phyloP scores from a whole-genome alignment of 1,284 basidiomycete species.

The Meira miltonrushii region DNA sequence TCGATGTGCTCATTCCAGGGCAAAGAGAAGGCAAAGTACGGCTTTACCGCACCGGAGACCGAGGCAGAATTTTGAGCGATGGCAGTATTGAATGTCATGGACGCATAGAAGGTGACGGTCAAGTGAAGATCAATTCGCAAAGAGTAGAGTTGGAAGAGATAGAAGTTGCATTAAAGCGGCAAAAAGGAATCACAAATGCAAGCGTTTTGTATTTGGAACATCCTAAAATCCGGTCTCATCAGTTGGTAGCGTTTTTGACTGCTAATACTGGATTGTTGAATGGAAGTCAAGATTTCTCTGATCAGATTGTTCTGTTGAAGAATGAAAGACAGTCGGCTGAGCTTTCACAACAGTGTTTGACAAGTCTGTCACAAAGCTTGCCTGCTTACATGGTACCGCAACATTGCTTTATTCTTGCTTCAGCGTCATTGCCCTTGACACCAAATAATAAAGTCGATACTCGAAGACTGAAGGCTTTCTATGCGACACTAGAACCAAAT shows the following conservation, averaged over 20 bases:
- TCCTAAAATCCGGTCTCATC: constrained; percentile 30
- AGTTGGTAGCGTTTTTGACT: constrained; percentile 44
- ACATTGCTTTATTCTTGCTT: constrained; percentile 28
- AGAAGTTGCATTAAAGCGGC: constrained; percentile 26
- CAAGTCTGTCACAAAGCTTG: constrained; percentile 26
- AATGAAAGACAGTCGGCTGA: no score
- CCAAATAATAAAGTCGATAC: constrained; percentile 49
- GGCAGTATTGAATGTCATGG: constrained; percentile 45
- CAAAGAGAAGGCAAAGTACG: constrained; percentile 23
- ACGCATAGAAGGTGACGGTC: constrained; percentile 35
- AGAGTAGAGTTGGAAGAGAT: constrained; percentile 51
- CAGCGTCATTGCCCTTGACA: constrained; percentile 34
- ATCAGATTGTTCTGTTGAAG: not conserved
- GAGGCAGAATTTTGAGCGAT: constrained; percentile 42
- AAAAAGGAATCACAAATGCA: constrained; percentile 28
- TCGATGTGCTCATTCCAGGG: constrained; percentile 17
- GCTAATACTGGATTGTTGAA: not conserved
- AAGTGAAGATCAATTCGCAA: constrained; percentile 51
- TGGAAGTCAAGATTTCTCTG: not conserved
- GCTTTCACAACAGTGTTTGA: not conserved
- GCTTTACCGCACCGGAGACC: constrained; percentile 49
- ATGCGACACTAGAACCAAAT: constrained; percentile 15
- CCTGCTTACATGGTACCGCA: constrained; percentile 46
- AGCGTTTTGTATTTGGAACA: constrained; percentile 44
- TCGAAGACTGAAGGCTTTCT: constrained; percentile 19